Evolutionary conservation across 2,329 filamentous ascomycete genomes (phyloP).

Genomic region (Apiospora sp.): DNA sequence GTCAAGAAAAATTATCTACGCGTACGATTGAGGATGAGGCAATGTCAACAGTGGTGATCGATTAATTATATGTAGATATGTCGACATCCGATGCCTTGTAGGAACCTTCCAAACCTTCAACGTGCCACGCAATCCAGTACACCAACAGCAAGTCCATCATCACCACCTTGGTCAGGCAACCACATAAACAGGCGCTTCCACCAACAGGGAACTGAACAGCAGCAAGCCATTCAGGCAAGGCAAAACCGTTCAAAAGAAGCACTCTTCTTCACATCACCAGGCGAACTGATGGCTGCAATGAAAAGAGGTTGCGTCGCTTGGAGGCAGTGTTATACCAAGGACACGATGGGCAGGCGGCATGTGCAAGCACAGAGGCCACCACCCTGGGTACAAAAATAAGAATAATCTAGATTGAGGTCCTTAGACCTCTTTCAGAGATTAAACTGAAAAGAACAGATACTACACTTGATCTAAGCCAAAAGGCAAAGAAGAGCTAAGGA

Average conservation of each 20-base stretch:
- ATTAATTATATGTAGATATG: not conserved
- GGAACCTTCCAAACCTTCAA: not conserved
- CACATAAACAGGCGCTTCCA: no score
- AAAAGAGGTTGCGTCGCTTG: conserved; percentile 74
- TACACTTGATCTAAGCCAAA: conserved; percentile 80
- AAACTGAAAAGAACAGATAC: conserved; percentile 98
- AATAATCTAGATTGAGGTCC: conserved; percentile 80
- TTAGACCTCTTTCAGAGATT: conserved; percentile 88
- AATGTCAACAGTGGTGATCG: not conserved
- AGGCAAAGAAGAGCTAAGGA: conserved; percentile 53
- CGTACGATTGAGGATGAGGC: not conserved
- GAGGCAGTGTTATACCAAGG: conserved; percentile 79
- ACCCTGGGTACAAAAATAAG: conserved; percentile 73
- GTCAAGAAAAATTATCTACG: not conserved
- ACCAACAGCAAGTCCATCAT: not conserved
- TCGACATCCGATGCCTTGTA: not conserved
- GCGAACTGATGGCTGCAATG: conserved; percentile 63
- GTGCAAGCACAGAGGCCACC: conserved; percentile 75
- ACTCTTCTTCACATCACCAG: conserved; percentile 65
- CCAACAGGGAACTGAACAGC: no score
- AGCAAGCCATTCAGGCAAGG: not conserved
- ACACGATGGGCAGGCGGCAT: conserved; percentile 71
- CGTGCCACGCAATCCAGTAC: not conserved
- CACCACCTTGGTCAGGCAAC: not conserved
- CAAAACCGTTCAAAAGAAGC: not conserved